Evolutionary conservation across 148 eudicot genomes (phyloP), one percentile per base, ranked within the genome.

Genomic region (Amaranthus palmeri): DNA sequence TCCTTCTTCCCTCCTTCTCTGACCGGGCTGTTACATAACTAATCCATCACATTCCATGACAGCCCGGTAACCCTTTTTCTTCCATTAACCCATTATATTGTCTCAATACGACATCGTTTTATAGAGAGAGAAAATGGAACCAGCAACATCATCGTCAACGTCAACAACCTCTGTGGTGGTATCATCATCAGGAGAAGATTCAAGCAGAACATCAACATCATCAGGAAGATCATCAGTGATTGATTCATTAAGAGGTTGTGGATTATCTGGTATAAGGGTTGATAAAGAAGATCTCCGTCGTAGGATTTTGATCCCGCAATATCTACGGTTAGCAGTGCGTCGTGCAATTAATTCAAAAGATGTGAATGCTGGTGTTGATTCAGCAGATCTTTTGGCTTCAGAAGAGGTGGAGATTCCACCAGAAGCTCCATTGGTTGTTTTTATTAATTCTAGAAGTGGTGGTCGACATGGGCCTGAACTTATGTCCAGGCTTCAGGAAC

Each of bases 401-500:
- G 86, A 79, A 10, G 82, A 56, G 4, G 76, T 45, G 0, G 67
- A 81, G 42, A 4, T n/a, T 3, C 48, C 87, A 4, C 74, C 87
- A 1, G 88, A 86, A 50, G 25, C 78, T 10, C 97, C 99, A 4
- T 8, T 92, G 57, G 86, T 92, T 4, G 99, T 96, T 4, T 96
- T 92, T 69, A 82, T 96, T 15, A 90, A 96, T 77, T 85, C 99
- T 0, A 80, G 77, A 52, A 96, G 99, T 65, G 99, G 99, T 25
- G 99, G 99, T 2, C 74, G 97, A 5, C 89, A 88, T 69, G 97
- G 99, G 0, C 92, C 92, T 2, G 84, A 79, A 63, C 88, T 96
- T 45, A 92, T 67, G 78, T 77, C 45, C 3, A 71, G 96, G 57
- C 81, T 96, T 6, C 90, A 90, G 74, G 88, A 85, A 49, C 76